A percentile compares a stretch with the other conserved stretches of the same genome.
These are phyloP conservation scores for Gastrolobium bilobum DNA, from an alignment of 306 rosid genomes.

Conservation along the genomic window DNA sequence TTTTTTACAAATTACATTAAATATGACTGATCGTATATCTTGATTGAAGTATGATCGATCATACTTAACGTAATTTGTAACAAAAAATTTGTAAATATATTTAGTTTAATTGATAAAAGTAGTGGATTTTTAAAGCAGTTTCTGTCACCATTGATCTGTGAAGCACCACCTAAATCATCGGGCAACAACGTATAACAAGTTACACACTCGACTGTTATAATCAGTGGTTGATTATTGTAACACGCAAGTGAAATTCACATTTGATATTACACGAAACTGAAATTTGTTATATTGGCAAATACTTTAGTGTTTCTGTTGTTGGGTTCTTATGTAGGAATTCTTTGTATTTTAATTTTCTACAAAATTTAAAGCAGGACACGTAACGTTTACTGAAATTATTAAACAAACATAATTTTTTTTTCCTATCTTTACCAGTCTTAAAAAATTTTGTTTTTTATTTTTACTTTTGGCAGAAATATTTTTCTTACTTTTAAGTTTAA, in stretches of 20 bases:
- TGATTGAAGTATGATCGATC: too few relatives aligned
- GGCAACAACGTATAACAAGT: slow-evolving; percentile 27
- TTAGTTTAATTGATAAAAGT: slow-evolving; percentile 31
- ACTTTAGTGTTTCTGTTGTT: background rate
- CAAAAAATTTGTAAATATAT: too few relatives aligned
- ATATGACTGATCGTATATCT: too few relatives aligned
- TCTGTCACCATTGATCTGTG: slow-evolving; percentile 28
- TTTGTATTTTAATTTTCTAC: background rate
- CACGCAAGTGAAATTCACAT: slow-evolving; percentile 32
- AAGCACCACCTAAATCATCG: slow-evolving; percentile 27
- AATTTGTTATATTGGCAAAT: background rate
- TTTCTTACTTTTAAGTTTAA: too few relatives aligned
- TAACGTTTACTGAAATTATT: background rate
- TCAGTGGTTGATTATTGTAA: background rate
- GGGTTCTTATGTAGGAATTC: background rate
- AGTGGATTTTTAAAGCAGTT: slow-evolving; percentile 17
- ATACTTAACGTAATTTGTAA: too few relatives aligned
- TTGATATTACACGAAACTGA: slow-evolving; percentile 8
- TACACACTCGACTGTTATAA: slow-evolving; percentile 3
- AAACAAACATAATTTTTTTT: background rate
- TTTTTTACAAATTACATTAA: too few relatives aligned
- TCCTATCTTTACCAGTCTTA: background rate
- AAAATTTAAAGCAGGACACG: background rate
- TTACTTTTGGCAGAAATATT: background rate
- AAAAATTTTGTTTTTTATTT: background rate